Conservation (phyloP, 1,139 yeast genomes). For the Suzukiozyma palmioleophila region DNA sequence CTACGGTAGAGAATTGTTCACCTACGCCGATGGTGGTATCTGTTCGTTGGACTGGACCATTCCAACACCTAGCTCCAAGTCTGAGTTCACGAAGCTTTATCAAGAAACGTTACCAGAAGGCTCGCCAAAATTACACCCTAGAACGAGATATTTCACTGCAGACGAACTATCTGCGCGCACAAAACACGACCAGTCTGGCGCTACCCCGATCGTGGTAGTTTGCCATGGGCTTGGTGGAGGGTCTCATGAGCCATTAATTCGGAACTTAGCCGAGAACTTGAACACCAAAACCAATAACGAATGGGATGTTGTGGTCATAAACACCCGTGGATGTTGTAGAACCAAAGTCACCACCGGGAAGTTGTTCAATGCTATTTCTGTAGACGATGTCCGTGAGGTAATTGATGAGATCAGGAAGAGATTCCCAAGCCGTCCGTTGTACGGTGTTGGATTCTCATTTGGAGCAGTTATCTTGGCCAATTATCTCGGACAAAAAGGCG, state of each 20-base stretch:
- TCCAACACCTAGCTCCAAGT: slow-evolving; percentile 39
- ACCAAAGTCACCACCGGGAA: slow-evolving; percentile 72
- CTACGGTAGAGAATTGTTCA: slow-evolving; percentile 73
- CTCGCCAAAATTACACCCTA: slow-evolving; percentile 72
- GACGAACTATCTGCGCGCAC: slow-evolving; percentile 27
- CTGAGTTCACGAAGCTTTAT: slow-evolving; percentile 46
- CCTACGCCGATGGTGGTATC: slow-evolving; percentile 59
- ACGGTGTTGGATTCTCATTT: slow-evolving; percentile 77
- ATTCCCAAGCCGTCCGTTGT: slow-evolving; percentile 71
- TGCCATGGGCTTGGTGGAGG: slow-evolving; percentile 92
- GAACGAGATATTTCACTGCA: slow-evolving; percentile 66
- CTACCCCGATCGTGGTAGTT: slow-evolving; percentile 62
- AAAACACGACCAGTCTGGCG: slow-evolving; percentile 21
- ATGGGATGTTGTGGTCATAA: slow-evolving; percentile 68
- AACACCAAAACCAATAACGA: slow-evolving; percentile 17
- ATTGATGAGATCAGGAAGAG: slow-evolving; percentile 47
- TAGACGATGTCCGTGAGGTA: slow-evolving; percentile 66
- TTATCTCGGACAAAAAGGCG: slow-evolving; percentile 53
- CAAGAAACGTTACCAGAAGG: slow-evolving; percentile 56
- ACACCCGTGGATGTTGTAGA: slow-evolving; percentile 84
- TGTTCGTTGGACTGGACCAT: slow-evolving; percentile 79
- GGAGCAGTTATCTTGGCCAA: slow-evolving; percentile 83
- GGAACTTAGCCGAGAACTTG: slow-evolving; percentile 50
- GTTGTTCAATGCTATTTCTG: slow-evolving; percentile 71
- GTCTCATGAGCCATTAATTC: slow-evolving; percentile 80